A percentile compares a stretch with the other conserved stretches of the same genome.
Evolutionary conservation across 192 early-diverging fungal genomes (phyloP).

Genomic region (Coemansia sp.): DNA sequence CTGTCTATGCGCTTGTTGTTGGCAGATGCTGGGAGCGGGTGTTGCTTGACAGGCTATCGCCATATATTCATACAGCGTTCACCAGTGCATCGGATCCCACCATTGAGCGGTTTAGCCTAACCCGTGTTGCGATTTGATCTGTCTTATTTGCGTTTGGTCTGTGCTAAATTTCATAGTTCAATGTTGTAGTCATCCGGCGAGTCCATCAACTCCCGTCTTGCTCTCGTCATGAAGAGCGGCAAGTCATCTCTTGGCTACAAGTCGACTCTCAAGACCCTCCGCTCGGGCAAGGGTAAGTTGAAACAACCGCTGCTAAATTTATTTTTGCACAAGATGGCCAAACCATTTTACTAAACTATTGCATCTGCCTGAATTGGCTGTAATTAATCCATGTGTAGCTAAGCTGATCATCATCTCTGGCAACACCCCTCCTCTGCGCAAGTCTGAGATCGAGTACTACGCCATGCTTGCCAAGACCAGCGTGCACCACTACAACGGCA

Average conservation of each 20-base stretch:
- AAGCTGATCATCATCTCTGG: slow-evolving; percentile 99
- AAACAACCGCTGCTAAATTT: background rate
- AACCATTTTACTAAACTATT: background rate
- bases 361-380: background rate
- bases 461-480: slow-evolving; percentile 99
- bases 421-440: slow-evolving; percentile 99
- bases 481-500: slow-evolving; percentile 99
- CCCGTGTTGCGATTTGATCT: background rate
- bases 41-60: background rate
- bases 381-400: slow-evolving; percentile 49
- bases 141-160: background rate
- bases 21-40: background rate
- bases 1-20: background rate
- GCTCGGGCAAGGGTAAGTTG: slow-evolving; percentile 78
- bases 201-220: slow-evolving; percentile 97
- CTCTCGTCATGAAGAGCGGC: slow-evolving; percentile 99
- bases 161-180: background rate
- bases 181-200: slow-evolving; percentile 80
- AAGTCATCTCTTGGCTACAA: slow-evolving; percentile 99
- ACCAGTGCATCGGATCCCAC: background rate
- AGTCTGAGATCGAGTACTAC: slow-evolving; percentile 99
- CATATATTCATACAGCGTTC: background rate
- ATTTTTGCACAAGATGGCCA: background rate
- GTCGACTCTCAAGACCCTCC: slow-evolving; percentile 96
- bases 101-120: background rate